Evolutionary conservation across 495 filamentous ascomycete species (phyloP), one percentile per base, ranked within the genome.

Genomic region (Xylaria cubensis): DNA sequence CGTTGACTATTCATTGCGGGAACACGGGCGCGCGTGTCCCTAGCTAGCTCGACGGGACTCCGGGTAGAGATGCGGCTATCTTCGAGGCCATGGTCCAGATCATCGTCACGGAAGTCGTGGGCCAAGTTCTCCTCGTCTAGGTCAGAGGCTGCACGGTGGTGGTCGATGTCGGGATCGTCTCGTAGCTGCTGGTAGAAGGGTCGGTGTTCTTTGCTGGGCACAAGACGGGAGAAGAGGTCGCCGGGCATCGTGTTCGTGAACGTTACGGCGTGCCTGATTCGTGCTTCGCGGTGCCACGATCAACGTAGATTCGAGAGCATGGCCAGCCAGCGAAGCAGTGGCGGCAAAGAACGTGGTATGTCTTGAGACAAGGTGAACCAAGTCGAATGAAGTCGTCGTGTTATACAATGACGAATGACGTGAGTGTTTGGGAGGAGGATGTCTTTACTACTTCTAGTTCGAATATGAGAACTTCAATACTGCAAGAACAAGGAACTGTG

Each of bases 161-260:
- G 88, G 77, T 94, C 93, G 62, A 89, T 55, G 75, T 94, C 92
- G 15, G 87, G 88, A 53, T 89, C 89, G 19, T 83, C 82, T 74
- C 88, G 83, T 26, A 94, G 85, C 29, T 91, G 88, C 73, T 93
- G 89, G 82, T 94, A 95, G 53, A 92, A 88, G 7, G 91, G 92
- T 3, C 87, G 89, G 24, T 87, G 89, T 67, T 88, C 88, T 53
- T 76, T 83, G 6, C 89, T 83, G 59, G 92, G 91, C 32, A 93
- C 85, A 62, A 95, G 84, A 39, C 90, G 89, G 32, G 92, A 94
- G 66, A 97, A 86, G 36, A 95, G 82, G 77, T 93, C 93, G 53
- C 93, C 92, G 72, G 92, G 83, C 92, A 94, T 95, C 51, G 72
- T 72, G 19, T 74, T 64, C 71, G 72, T 76, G 46, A 42, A 64